Base-by-base conservation (phyloP, 495 filamentous ascomycete genomes). In the Talaromyces borbonicus region DNA sequence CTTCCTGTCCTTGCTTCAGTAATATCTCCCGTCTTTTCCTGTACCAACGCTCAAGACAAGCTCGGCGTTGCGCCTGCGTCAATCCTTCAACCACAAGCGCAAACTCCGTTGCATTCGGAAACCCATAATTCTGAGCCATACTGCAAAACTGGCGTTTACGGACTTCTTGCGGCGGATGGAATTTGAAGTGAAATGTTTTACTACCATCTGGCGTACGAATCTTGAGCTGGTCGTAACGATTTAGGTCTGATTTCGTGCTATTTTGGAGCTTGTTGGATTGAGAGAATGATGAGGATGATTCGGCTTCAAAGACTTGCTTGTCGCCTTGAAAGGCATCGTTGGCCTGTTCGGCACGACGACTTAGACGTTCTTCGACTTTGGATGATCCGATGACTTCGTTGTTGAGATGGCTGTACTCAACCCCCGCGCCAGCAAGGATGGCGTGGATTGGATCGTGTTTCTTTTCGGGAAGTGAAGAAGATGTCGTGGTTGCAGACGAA, bases 361-460 rank as follows among this genome's bases (percentile, higher is more conserved):
- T 85, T 16, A 97, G 75, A 33, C 76, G 74, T 47, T 82, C 81
- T 66, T 98, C 92, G 16, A 95, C 74, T 44, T 80, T 84, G 7
- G 84, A 90, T 0, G 85, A 85, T 26, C 92, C 92, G 38, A 98
- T 82, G 14, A 98, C 90, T 64, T 98, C 92, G 31, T 84, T 88
- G 57, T 98, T 98, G 49, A 95, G 83, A 56, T 98, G 92, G 8
- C 87, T 93, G 60, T 98, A 98, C 60, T 92, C 81, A 11, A 98
- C 90, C 5, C 93, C 92, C 2, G 87, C 90, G 23, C 78, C 72
- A 6, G 89, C 79, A 5, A 98, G 77, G 53, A 98, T 97, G 15
- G 87, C 92, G 49, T 89, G 84, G 23, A 98, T 74, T 3, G 88
- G 77, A 55, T 96, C 88, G 49, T 73, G 75, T 48, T 79, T 75